phyloP scores from a whole-genome alignment of 2,329 filamentous ascomycete species.

The Mariannaea elegans region DNA sequence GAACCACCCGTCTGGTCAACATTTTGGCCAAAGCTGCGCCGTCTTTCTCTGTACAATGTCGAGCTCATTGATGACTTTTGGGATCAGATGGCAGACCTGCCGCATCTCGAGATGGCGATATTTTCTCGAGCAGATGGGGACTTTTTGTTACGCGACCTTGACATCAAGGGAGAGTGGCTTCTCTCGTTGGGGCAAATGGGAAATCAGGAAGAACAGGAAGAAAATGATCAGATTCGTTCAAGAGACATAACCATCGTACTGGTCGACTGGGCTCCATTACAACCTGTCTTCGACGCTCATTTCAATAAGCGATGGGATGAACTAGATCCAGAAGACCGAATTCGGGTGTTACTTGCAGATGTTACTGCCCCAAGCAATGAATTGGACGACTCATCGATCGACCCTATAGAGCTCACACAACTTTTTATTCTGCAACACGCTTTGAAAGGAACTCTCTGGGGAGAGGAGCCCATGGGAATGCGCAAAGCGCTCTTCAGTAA shows the following conservation, averaged over 20 bases:
- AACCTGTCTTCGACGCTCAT: background rate
- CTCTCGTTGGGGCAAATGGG: background rate
- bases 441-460: conserved; percentile 21
- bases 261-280: background rate
- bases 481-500: background rate
- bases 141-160: background rate
- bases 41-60: conserved; percentile 29
- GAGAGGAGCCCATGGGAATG: background rate
- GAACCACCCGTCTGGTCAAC: conserved; percentile 26
- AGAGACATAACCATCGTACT: conserved; percentile 11
- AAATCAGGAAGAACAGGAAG: too few species aligned
- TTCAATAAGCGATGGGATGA: background rate
- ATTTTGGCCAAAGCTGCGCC: conserved; percentile 33
- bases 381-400: background rate
- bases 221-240: too few species aligned
- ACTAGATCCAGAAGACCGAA: conserved; percentile 8
- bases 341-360: background rate
- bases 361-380: background rate
- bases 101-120: conserved; percentile 13
- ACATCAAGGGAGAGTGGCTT: conserved; percentile 24
- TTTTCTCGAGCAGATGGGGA: background rate
- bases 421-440: conserved; percentile 19
- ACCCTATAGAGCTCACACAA: background rate
- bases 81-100: background rate
- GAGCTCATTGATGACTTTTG: background rate